phyloP scores from a whole-genome alignment of 805 yeast genomes.

The Starmerella geochares region DNA sequence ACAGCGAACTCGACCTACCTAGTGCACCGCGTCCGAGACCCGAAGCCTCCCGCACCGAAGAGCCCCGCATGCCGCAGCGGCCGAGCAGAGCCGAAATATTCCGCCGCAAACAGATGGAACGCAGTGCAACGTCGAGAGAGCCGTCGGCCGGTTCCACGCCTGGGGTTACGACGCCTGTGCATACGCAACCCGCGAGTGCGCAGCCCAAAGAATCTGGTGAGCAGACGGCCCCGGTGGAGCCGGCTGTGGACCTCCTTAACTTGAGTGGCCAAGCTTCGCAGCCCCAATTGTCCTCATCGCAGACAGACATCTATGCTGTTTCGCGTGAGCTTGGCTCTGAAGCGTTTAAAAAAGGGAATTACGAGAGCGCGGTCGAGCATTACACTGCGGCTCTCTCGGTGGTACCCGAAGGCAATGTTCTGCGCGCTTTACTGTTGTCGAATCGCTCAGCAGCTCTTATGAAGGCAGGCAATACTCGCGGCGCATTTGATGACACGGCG shows the following conservation, averaged over 20 bases:
- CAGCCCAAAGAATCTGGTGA: too few relatives aligned
- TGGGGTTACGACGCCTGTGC: not conserved
- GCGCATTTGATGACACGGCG: conserved; percentile 40
- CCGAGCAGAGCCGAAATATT: conserved; percentile 21
- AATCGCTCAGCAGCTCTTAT: conserved; percentile 60
- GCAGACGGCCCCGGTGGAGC: not conserved
- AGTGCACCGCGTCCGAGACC: not conserved
- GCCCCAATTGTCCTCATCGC: conserved; percentile 25
- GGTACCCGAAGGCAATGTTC: conserved; percentile 55
- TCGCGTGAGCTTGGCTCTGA: conserved; percentile 43
- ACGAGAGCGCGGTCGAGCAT: conserved; percentile 48
- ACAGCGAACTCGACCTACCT: conserved; percentile 2
- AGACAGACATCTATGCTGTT: conserved; percentile 27
- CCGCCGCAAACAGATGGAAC: conserved; percentile 17
- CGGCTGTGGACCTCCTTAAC: conserved; percentile 20
- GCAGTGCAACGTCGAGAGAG: not conserved
- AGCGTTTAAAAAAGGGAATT: conserved; percentile 75
- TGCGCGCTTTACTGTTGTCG: conserved; percentile 58
- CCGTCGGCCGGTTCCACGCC: not conserved
- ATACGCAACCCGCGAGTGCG: not conserved
- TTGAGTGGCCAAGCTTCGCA: conserved; percentile 18
- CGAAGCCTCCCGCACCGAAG: not conserved
- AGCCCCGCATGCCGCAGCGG: not conserved
- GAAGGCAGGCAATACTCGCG: conserved; percentile 60
- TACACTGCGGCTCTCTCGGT: conserved; percentile 49